Base-by-base conservation (phyloP, 139 green algal genomes). In the Micractinium sp. region DNA sequence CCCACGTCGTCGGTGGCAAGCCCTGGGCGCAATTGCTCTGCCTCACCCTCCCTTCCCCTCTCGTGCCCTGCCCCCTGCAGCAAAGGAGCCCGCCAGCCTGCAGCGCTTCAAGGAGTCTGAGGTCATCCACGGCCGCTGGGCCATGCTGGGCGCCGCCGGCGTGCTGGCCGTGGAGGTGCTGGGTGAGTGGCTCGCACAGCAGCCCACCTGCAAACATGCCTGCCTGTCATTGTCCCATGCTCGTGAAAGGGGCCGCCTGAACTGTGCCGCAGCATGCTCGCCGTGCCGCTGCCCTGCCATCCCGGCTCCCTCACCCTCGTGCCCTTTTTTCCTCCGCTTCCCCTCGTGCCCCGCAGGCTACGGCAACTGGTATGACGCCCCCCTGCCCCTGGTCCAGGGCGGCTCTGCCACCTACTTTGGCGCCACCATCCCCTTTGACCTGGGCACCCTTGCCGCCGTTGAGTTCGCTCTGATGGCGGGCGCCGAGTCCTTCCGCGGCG, bases 331-430 rank as follows among this genome's bases (percentile, higher is more conserved):
- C 61, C 25, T 14, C 63, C 66, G n/a, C n/a, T n/a, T 38, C 15
- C 38, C 23, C 35, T 53, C 18, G 25, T 39, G 27, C 85, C 14
- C 13, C 35, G 67, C 85, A 89, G 90, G 93, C 84, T 87, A 92
- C 60, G 91, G 91, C 81, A 84, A 93, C 91, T 97, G 95, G 94
- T 95, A 94, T 87, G 92, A 95, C 69, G 96, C 95, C 27, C 96
- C 94, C 75, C 90, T 94, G 39, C 97, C 94, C 93, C 94, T 96
- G 35, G 75, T 97, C 20, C 93, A 95, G 73, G 96, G 96, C 74
- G 95, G 94, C 87, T 89, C 87, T 33, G 90, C 96, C 81, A 96
- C 95, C 53, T 98, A 94, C 90, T 94, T 98, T 35, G 96, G 96
- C 75, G 91, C 94, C 77, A 86, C 92, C 22, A 81, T 98, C 22